Base-by-base conservation (phyloP, 441 rosid genomes). In the Macaranga tanarius region DNA sequence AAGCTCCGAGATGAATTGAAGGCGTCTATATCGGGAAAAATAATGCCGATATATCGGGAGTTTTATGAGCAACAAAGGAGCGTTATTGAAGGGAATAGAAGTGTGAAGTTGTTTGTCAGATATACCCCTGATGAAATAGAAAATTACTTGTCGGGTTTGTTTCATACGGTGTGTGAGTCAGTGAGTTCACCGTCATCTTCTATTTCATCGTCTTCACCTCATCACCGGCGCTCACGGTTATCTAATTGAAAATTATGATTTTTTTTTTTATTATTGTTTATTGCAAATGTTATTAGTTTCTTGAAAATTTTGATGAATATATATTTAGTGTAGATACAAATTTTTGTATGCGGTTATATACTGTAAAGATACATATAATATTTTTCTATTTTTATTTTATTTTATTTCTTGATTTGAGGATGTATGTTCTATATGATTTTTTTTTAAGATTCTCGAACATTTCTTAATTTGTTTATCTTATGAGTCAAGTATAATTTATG, bases 81-180 rank as follows among this genome's bases (percentile, higher is more conserved):
- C 7, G 62, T 72, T 0, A 77, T 65, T 19, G 86, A 79, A 45
- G 68, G 59, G 4, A 86, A 73, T 51, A 77, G 79, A 23, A 60
- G 69, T 15, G 42, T 5, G 44, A 70, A 51, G 26, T 16, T 71
- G 63, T 63, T 76, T 61, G 81, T 84, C 71, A 65, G 77, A 65
- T 86, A 82, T 77, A 48, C 85, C 42, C 95, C 97, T 17, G 89
- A 92, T 31, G 95, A 92, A 56, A 59, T 92, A 2, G 84, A 56
- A 57, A 82, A 84, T 72, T 79, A 72, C 76, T 80, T 92, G 65
- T 84, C 84, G 17, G 83, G 82, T 65, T 42, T 89, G 77, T 89
- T 87, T 62, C 69, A 59, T 4, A 89, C 74, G 11, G 68, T 73
- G 13, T 6, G 15, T 19, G 76, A 34, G 7, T 45, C 77, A 0